phyloP scores from a whole-genome alignment of 495 filamentous ascomycete species.

The Chaetomium tenue region DNA sequence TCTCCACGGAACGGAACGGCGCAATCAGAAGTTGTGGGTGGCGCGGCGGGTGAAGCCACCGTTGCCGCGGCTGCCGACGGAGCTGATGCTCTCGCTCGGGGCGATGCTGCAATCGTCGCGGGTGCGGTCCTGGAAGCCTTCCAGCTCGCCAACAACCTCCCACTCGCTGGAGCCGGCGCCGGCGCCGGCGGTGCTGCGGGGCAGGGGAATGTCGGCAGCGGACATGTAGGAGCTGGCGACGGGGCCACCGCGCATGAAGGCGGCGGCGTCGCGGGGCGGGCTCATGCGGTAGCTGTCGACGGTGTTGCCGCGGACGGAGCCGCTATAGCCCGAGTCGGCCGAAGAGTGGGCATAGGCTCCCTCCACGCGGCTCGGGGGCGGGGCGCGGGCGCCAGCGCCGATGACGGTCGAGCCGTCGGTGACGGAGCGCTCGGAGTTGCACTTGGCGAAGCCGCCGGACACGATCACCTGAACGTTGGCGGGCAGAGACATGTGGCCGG shows the following conservation, averaged over 20 bases:
- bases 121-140: neutral
- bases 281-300: constrained; percentile 14
- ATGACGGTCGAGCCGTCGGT: constrained; percentile 11
- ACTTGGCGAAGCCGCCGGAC: constrained; percentile 25
- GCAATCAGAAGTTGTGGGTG: neutral
- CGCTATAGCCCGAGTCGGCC: constrained; percentile 20
- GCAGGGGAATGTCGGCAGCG: constrained; percentile 19
- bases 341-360: constrained; percentile 28
- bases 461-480: constrained; percentile 29
- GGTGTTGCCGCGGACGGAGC: constrained; percentile 1
- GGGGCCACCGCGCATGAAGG: constrained; percentile 11
- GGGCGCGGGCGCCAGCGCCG: constrained; percentile 23
- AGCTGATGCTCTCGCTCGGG: constrained; percentile 32
- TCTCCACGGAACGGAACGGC: neutral
- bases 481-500: constrained; percentile 33
- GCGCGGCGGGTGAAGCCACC: constrained; percentile 6
- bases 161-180: constrained; percentile 11
- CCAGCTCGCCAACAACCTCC: constrained; percentile 20
- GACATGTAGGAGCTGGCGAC: constrained; percentile 22
- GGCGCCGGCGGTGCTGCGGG: constrained; percentile 16
- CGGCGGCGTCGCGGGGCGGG: constrained; percentile 19
- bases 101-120: constrained; percentile 25
- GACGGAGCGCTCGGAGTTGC: constrained; percentile 10
- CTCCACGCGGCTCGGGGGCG: constrained; percentile 22
- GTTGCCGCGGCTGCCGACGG: constrained; percentile 24